Evolutionary conservation across 2,329 filamentous ascomycete genomes (phyloP).

Genomic region (Diaporthe sp.): DNA sequence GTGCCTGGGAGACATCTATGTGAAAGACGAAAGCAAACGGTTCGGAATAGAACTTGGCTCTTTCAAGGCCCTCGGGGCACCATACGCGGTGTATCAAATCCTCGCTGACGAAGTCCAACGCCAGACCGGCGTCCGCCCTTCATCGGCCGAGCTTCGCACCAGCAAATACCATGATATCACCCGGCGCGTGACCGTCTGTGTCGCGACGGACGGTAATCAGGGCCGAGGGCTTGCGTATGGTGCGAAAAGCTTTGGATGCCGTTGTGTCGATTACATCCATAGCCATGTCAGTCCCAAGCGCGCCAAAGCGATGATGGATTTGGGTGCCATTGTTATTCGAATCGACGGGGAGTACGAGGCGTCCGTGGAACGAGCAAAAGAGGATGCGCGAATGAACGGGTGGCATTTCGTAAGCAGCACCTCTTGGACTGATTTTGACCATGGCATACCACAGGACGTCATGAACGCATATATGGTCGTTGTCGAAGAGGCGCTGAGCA

Average conservation of each 20-base stretch:
- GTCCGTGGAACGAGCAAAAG: neutral
- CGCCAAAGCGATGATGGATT: neutral
- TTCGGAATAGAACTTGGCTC: neutral
- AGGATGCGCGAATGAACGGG: neutral
- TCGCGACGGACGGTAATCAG: neutral
- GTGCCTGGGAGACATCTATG: too few relatives aligned
- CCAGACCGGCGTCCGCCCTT: neutral
- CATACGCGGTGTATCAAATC: neutral
- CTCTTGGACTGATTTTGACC: neutral
- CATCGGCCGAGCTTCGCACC: neutral
- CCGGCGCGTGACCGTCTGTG: neutral
- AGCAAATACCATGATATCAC: neutral
- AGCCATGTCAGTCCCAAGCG: neutral
- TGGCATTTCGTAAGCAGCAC: neutral
- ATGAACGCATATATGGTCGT: neutral
- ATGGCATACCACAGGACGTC: neutral
- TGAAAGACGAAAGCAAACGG: neutral
- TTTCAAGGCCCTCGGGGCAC: neutral
- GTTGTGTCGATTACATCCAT: neutral
- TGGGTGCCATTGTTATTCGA: neutral
- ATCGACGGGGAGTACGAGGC: neutral
- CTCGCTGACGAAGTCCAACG: neutral
- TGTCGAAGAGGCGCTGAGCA: neutral
- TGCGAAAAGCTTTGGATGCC: neutral
- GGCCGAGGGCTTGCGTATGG: neutral